Base-by-base conservation (phyloP, 2,329 filamentous ascomycete genomes). In the Penicillium sp. region DNA sequence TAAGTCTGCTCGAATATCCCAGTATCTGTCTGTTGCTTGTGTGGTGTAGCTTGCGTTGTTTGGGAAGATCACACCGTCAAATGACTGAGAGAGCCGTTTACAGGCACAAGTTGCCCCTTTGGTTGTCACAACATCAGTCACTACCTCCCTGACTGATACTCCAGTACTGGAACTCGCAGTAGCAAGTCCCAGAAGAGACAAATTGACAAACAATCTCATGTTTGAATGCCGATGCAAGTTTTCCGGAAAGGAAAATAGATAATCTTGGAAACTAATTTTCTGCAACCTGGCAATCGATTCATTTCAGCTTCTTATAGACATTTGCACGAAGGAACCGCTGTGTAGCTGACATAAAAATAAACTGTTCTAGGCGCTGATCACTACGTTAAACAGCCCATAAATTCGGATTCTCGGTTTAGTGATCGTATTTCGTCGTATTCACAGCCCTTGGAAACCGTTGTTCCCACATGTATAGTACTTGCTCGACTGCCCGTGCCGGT, bases 171-270 rank as follows among this genome's bases (percentile, higher is more conserved):
- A 42, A 14, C 34, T 31, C 19, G 50, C 53, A 46, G 14, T 40
- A 21, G 28, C 43, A 33, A 52, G 10, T 8, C 44, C 40, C 14
- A 29, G 40, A 23, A 59, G 31, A 14, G 37, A 51, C 7, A 51
- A 26, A 9, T 21, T 19, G 18, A 39, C 5, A 14, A 51, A 26
- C 11, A 91, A 26, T 18, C 40, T 48, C 51, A 53, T 53, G 4
- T 19, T 36, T 3, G 39, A 11, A 31, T 29, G 16, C n/a, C 37
- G 14, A 36, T 44, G n/a, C 42, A 3, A 16, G n/a, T 26, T 21
- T 8, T 10, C n/a, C 7, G 18, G 18, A 21, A n/a, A 39, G 18
- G 14, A 9, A 14, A 18, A n/a, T 7, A 37, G 34, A 37, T 18
- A 19, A 3, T 8, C 5, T 36, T 36, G 14, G n/a, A 36, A 7